Evolutionary conservation across 2,329 filamentous ascomycete genomes (phyloP).

Genomic region (Aaosphaeria pasadenensis): DNA sequence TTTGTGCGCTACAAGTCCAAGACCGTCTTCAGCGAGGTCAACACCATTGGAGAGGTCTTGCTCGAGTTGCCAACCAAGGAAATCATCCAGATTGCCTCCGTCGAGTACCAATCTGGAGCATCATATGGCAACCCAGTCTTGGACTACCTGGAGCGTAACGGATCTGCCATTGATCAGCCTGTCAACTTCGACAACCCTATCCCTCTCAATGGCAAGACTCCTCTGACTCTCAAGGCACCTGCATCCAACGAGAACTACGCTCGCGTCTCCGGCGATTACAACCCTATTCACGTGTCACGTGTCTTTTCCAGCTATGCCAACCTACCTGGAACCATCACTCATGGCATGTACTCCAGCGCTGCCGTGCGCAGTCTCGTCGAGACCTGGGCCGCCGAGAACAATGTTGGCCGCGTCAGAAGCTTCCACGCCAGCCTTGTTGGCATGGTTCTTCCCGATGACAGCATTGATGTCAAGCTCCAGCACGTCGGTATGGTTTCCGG

Average conservation of each 20-base stretch:
- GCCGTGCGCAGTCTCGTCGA: constrained; percentile 94
- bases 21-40: constrained; percentile 83
- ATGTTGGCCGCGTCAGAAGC: constrained; percentile 92
- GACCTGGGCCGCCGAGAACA: constrained; percentile 99
- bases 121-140: constrained; percentile 96
- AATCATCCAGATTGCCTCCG: constrained; percentile 93
- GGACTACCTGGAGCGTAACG: constrained; percentile 91
- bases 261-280: constrained; percentile 96
- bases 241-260: constrained; percentile 98
- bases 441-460: constrained; percentile 97
- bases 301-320: constrained; percentile 96
- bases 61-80: constrained; percentile 96
- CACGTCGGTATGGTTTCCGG: constrained; percentile 97
- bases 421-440: constrained; percentile 97
- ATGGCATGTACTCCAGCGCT: constrained; percentile 99
- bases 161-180: constrained; percentile 89
- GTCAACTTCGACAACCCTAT: constrained; percentile 98
- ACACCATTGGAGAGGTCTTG: constrained; percentile 88
- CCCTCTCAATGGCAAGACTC: constrained; percentile 87
- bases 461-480: constrained; percentile 90
- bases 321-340: constrained; percentile 93
- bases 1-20: constrained; percentile 93
- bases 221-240: constrained; percentile 83
- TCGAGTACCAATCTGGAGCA: constrained; percentile 87
- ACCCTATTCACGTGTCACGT: constrained; percentile 96